Conservation (phyloP, 2,329 filamentous ascomycete species). For the Neurospora crassa region DNA sequence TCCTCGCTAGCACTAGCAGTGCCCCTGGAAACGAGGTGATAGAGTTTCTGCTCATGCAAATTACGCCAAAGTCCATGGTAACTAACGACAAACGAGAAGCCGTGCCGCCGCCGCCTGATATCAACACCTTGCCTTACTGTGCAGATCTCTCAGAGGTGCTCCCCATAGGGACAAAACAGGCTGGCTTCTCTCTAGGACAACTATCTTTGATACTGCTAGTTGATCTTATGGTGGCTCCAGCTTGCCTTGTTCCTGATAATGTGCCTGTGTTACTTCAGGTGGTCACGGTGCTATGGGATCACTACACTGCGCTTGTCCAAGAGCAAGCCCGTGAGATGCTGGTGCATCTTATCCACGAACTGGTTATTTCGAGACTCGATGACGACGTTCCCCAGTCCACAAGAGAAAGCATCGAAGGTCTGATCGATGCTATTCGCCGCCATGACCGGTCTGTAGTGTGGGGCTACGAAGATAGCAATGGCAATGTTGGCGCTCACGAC, state of each 20-base stretch:
- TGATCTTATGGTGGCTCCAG: conserved; percentile 88
- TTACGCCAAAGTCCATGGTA: conserved; percentile 94
- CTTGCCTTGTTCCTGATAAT: conserved; percentile 68
- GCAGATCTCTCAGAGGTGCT: conserved; percentile 73
- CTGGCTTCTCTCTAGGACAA: conserved; percentile 86
- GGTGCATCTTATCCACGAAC: conserved; percentile 91
- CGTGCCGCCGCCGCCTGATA: conserved; percentile 61
- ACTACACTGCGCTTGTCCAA: conserved; percentile 89
- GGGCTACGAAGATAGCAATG: conserved; percentile 89
- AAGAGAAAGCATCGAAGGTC: conserved; percentile 71
- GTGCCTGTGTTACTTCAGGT: conserved; percentile 84
- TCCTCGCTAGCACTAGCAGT: conserved; percentile 70
- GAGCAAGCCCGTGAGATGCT: conserved; percentile 97
- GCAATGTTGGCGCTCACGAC: conserved; percentile 61
- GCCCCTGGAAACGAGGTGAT: conserved; percentile 79
- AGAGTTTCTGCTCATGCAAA: conserved; percentile 84
- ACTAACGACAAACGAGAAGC: conserved; percentile 71
- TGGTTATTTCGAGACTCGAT: conserved; percentile 74
- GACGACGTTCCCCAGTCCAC: conserved; percentile 51
- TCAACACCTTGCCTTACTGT: conserved; percentile 71
- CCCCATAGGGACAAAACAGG: conserved; percentile 82
- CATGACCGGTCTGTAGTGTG: conserved; percentile 82
- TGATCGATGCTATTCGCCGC: conserved; percentile 77
- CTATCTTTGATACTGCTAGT: conserved; percentile 88
- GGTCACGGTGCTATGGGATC: conserved; percentile 91